phyloP scores from a whole-genome alignment of 495 filamentous ascomycete genomes.

The Neurospora sp. region DNA sequence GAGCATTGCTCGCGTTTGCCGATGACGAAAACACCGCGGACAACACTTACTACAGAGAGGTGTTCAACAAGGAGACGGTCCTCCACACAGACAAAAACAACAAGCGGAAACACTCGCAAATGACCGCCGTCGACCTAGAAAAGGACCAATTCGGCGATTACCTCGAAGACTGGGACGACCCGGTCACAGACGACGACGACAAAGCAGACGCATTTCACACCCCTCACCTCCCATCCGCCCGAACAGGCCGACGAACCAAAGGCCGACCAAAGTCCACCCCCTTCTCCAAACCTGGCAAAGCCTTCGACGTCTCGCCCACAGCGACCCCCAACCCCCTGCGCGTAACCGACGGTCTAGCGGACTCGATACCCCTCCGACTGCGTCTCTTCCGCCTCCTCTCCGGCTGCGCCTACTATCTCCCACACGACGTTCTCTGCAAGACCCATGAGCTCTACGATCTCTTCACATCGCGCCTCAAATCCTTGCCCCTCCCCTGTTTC shows the following conservation, averaged over 20 bases:
- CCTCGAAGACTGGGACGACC: conserved; percentile 27
- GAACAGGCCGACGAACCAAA: neutral
- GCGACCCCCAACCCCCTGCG: neutral
- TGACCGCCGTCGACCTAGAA: conserved; percentile 31
- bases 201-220: neutral
- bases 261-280: neutral
- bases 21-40: conserved; percentile 27
- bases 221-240: neutral
- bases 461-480: conserved; percentile 54
- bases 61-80: conserved; percentile 39
- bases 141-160: conserved; percentile 36
- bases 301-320: neutral
- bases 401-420: conserved; percentile 14
- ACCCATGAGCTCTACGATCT: conserved; percentile 59
- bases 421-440: conserved; percentile 26
- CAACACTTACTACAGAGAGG: conserved; percentile 32
- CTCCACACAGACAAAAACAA: conserved; percentile 29
- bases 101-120: conserved; percentile 40
- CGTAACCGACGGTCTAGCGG: conserved; percentile 36
- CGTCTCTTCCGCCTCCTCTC: conserved; percentile 44
- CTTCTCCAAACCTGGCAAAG: neutral
- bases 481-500: conserved; percentile 61
- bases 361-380: conserved; percentile 53
- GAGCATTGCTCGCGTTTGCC: conserved; percentile 28
- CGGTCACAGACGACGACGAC: neutral